Evolutionary conservation across 176 grass and related monocot genomes (phyloP).

Genomic region (Ampelocalamus luodianensis): DNA sequence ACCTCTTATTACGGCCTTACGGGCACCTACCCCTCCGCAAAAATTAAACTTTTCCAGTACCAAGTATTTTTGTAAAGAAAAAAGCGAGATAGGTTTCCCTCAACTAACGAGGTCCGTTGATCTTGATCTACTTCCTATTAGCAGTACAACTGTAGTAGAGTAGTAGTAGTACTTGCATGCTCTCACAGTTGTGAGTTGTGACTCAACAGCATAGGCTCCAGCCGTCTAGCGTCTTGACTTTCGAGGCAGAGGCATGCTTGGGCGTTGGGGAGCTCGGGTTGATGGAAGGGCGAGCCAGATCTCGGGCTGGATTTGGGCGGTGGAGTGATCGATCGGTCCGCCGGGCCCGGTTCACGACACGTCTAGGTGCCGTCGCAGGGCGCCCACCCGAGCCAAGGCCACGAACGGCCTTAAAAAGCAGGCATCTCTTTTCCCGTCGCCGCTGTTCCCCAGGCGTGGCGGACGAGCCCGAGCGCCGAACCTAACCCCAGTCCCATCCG

Average conservation of each 20-base stretch:
- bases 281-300: neutral
- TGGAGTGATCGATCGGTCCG: neutral
- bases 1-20: no score
- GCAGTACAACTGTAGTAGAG: no score
- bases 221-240: no score
- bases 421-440: neutral
- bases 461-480: neutral
- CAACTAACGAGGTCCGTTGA: neutral
- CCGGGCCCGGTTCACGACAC: neutral
- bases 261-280: conserved; percentile 25
- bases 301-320: conserved; percentile 24
- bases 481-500: no score
- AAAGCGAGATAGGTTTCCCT: neutral
- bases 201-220: no score
- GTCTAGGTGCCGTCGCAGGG: neutral
- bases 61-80: neutral
- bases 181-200: no score
- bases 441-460: neutral
- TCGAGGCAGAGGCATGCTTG: conserved; percentile 30
- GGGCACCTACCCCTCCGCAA: neutral
- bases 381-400: neutral
- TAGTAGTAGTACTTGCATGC: no score
- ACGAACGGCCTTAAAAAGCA: neutral
- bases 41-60: neutral
- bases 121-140: neutral